Evolutionary conservation across 768 basidiomycete genomes (phyloP).

Genomic region (Suillus discolor): DNA sequence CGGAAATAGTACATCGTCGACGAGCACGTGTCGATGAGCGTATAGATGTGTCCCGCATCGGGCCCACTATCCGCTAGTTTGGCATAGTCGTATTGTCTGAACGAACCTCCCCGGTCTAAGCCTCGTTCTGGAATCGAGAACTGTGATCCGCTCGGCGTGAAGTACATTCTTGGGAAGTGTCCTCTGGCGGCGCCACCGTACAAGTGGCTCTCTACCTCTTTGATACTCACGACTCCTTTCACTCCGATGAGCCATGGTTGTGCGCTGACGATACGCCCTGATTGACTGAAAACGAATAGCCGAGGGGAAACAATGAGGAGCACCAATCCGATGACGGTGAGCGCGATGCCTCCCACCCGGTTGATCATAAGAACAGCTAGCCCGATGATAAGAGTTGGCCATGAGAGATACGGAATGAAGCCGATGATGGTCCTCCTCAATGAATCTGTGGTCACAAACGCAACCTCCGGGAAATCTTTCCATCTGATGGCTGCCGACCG

Average conservation of each 20-base stretch:
- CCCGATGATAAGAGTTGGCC: slow-evolving; percentile 14
- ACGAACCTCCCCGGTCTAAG: slow-evolving; percentile 15
- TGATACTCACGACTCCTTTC: slow-evolving; percentile 20
- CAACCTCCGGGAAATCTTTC: slow-evolving; percentile 22
- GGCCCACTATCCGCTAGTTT: slow-evolving; percentile 9
- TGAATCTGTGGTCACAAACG: slow-evolving; percentile 15
- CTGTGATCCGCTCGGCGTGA: slow-evolving; percentile 19
- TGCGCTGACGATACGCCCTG: slow-evolving; percentile 18
- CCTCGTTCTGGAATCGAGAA: slow-evolving; percentile 11
- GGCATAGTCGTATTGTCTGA: neutral
- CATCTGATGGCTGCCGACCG: slow-evolving; percentile 21
- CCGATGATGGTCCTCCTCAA: slow-evolving; percentile 11
- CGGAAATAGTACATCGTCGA: slow-evolving; percentile 21
- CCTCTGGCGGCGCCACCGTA: slow-evolving; percentile 18
- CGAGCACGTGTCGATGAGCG: slow-evolving; percentile 21
- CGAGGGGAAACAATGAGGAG: slow-evolving; percentile 11
- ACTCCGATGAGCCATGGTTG: slow-evolving; percentile 25
- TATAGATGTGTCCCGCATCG: slow-evolving; percentile 12
- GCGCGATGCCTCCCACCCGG: neutral
- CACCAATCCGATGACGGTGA: slow-evolving; percentile 6
- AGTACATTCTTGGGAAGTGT: slow-evolving; percentile 13
- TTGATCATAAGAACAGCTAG: neutral
- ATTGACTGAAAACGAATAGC: slow-evolving; percentile 16
- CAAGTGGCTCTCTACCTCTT: slow-evolving; percentile 13
- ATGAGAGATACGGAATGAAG: slow-evolving; percentile 14